Base-by-base conservation (phyloP, 768 basidiomycete species). In the Auricularia sp. region DNA sequence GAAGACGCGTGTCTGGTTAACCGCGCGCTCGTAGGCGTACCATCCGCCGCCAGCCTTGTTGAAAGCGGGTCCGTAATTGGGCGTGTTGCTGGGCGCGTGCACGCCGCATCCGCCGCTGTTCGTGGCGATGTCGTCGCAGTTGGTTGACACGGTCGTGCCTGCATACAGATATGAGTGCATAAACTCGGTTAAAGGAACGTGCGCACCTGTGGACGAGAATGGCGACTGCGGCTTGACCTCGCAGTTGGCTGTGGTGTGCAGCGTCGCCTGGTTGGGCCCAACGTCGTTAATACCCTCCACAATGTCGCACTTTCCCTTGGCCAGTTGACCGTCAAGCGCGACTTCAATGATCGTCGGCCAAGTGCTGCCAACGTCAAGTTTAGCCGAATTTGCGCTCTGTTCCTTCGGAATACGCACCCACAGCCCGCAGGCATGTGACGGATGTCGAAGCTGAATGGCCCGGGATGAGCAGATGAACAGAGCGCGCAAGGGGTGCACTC, bases 381-480 rank as follows among this genome's bases (percentile, higher is more conserved):
- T 61, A 62, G 10, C 39, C 14, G 62, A 16, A 51, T 47, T 34
- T n/a, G 39, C 21, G 59, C 64, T 34, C 67, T 71, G 18, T 29
- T 33, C 61, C 37, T 44, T 47, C 4, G 37, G n/a, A 13, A 51
- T 51, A 73, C 79, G 64, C 63, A 81, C 81, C 80, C 82, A 70
- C 83, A 84, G 7, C 84, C 85, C 67, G 83, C 76, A 11, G 85
- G 85, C 83, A 86, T 86, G 70, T 86, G 84, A 21, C 77, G 72
- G 61, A 85, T 68, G 69, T 85, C 80, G 67, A 83, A 77, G 42
- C 77, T 80, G 67, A 34, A 33, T 61, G 33, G 24, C 63, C 13
- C 62, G 56, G 16, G 59, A 63, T 29, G 45, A 64, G 54, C 45
- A 66, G 44, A 64, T 3, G 66, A 74, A 51, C 2, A 29, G 11